These are phyloP conservation scores for Malassezia nana DNA, from an alignment of 1,284 basidiomycete species.

Conservation along the genomic window DNA sequence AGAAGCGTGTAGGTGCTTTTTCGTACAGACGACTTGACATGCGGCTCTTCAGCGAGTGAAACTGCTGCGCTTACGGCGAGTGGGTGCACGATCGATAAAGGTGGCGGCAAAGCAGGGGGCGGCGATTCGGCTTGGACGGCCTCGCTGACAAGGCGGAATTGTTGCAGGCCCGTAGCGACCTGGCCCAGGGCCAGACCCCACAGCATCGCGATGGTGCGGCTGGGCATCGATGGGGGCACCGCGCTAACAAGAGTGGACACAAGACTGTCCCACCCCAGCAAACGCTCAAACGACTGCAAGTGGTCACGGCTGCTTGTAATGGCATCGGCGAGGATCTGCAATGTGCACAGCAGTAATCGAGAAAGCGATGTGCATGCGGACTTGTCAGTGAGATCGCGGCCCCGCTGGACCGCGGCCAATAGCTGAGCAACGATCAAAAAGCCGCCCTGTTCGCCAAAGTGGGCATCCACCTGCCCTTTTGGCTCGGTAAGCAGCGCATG, in stretches of 20 bases:
- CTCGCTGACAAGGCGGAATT: neutral
- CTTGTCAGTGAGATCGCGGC: slow-evolving; percentile 1
- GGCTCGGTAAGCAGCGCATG: slow-evolving; percentile 27
- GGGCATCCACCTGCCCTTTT: slow-evolving; percentile 19
- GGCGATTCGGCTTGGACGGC: neutral
- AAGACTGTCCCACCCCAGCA: slow-evolving; percentile 33
- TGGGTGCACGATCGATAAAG: slow-evolving; percentile 5
- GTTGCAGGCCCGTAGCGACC: slow-evolving; percentile 19
- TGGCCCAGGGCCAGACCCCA: slow-evolving; percentile 32
- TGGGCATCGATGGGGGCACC: slow-evolving; percentile 1
- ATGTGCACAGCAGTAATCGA: slow-evolving; percentile 29
- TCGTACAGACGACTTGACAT: neutral
- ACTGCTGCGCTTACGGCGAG: slow-evolving; percentile 1
- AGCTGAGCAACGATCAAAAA: slow-evolving; percentile 36
- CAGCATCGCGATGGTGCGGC: slow-evolving; percentile 24
- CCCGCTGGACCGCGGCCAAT: slow-evolving; percentile 25
- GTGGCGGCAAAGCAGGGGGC: no score
- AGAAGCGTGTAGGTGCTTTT: neutral
- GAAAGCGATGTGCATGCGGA: neutral
- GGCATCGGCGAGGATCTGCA: slow-evolving; percentile 31
- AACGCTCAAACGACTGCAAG: slow-evolving; percentile 24
- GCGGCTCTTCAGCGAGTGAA: neutral
- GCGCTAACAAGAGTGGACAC: slow-evolving; percentile 16
- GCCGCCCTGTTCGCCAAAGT: slow-evolving; percentile 33
- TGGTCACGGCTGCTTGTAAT: slow-evolving; percentile 27